Base-by-base conservation (phyloP, 2,329 filamentous ascomycete species). In the Fusarium kyushuense region DNA sequence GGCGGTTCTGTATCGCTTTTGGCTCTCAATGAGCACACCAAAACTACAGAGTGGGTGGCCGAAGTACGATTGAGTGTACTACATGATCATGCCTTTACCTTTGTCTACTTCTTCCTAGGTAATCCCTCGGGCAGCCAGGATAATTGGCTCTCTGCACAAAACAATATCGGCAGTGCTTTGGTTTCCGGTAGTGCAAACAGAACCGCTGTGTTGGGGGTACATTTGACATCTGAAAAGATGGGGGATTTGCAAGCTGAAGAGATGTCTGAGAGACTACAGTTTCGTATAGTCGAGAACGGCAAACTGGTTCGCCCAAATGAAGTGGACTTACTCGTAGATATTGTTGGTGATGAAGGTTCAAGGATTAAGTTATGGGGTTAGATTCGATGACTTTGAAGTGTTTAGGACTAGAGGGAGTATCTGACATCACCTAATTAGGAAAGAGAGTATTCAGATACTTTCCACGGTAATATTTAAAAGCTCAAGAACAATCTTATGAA, bases 81-180 rank as follows among this genome's bases (percentile, higher is more conserved):
- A 6, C 47, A 40, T 10, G 33, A 51, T 12, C 47, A 51, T 40
- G 2, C 33, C 17, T 51, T 51, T 3, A 51, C 23, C 6, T 51
- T 51, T 1, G 81, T 95, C 21, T 87, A 90, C 74, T 80, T 94
- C 60, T 94, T 94, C 78, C 75, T 93, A 3, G 91, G 89, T 1
- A 75, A 82, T 4, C 79, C 82, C 3, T 79, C 84, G 1, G 68
- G 73, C 5, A 79, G 88, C 76, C 40, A 83, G 86, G 1, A 72
- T 78, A 2, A 89, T 86, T 63, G 82, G 83, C 47, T 51, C 2
- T 51, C 33, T 40, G 47, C 33, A 4, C 32, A 29, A 51, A 51
- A 51, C 13, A 51, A 40, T 29, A 10, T 40, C 3, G 47, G 47
- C n/a, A 51, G 47, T 17, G 33, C 19, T 12, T 29, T 51, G n/a